phyloP scores from a whole-genome alignment of 2,329 filamentous ascomycete species.

The Monosporascus sp. region DNA sequence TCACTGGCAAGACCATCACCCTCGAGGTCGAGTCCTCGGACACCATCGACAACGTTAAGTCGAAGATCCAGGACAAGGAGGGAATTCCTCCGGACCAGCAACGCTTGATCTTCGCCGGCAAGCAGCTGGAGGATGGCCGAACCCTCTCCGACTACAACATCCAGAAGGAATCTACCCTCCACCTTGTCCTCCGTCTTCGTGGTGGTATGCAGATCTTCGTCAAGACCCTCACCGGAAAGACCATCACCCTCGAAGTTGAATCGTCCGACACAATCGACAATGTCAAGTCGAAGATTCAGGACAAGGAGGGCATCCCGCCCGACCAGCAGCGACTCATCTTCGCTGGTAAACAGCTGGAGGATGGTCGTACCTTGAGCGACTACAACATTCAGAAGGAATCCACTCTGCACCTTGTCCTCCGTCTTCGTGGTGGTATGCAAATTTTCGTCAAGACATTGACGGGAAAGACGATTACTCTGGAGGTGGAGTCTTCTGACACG shows the following conservation, averaged over 20 bases:
- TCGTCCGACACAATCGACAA: constrained; percentile 92
- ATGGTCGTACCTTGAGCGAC: constrained; percentile 84
- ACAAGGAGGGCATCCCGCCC: constrained; percentile 89
- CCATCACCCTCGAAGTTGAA: constrained; percentile 88
- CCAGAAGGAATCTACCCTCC: constrained; percentile 85
- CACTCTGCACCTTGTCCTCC: constrained; percentile 74
- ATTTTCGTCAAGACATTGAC: constrained; percentile 69
- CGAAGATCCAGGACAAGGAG: constrained; percentile 97
- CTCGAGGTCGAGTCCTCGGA: too few species aligned
- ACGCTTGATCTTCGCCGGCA: constrained; percentile 91
- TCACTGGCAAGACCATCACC: constrained; percentile 94
- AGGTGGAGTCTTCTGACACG: too few species aligned
- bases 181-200: constrained; percentile 80
- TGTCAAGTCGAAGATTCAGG: constrained; percentile 89
- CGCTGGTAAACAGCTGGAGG: constrained; percentile 88
- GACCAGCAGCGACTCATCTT: constrained; percentile 95
- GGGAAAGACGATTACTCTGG: constrained; percentile 65
- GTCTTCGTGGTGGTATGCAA: constrained; percentile 77
- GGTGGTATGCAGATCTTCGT: constrained; percentile 89
- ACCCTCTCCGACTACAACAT: constrained; percentile 94
- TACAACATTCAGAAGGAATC: constrained; percentile 97
- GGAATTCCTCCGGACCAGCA: constrained; percentile 95
- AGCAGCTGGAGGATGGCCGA: too few species aligned
- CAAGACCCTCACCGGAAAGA: constrained; percentile 87
- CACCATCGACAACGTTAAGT: constrained; percentile 98